Evolutionary conservation across 73 alveolate species (phyloP), one percentile per base, ranked within the genome.

Genomic region (Uronychia setigera): DNA sequence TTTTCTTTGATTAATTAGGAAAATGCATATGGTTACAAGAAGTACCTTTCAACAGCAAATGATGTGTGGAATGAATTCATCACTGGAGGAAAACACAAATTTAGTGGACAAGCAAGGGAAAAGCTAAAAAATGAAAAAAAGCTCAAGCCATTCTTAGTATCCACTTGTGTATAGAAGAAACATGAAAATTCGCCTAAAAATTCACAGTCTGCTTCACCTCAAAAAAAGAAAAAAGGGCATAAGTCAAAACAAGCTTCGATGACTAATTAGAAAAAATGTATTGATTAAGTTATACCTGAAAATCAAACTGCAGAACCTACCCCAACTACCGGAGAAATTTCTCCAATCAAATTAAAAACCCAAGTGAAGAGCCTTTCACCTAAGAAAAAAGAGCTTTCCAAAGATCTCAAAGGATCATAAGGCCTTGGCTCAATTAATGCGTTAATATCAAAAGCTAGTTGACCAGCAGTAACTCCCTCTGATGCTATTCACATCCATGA

Each of bases 21-120:
- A 5, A 46, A 46, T 46, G 19, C 5, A 19, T 11, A 5, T 46
- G 67, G n/a, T 11, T 46, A 46, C 67, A 46, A 46, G 67, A 46
- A 46, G 67, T 46, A 11, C 67, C 67, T 46, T 19, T 11, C 67
- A 46, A 46, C 67, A 46, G 67, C 67, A 5, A 46, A 46, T 46
- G 67, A 46, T 46, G 67, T 46, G 67, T 46, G 67, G 67, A 46
- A 46, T 19, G 67, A 46, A 46, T 46, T 46, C 67, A 46, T 46
- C 19, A 46, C 67, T 11, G 67, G 67, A 46, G 67, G 67, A 46
- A 46, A 46, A 19, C 67, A 46, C 67, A 46, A 46, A 46, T 5
- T 46, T 5, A 19, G n/a, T 11, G 67, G 67, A 46, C n/a, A 5
- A 11, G 67, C 67, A 11, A 5, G 67, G n/a, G 19, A 46, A 46